Conservation (phyloP, 805 yeast genomes). For the Saccharomyces kudriavzevii region DNA sequence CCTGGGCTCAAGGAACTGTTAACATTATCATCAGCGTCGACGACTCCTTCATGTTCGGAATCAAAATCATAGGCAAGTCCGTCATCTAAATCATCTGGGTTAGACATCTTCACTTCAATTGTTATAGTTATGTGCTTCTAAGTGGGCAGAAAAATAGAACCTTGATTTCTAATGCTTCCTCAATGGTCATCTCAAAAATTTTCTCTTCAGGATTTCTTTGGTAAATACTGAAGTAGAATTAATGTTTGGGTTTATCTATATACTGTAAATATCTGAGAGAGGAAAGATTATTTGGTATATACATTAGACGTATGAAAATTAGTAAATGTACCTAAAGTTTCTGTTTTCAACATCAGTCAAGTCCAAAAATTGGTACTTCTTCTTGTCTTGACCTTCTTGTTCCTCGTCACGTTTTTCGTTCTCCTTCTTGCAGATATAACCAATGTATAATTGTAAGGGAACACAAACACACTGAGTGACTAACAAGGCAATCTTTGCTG, state of each 20-base stretch:
- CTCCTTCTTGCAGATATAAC: conserved; percentile 39
- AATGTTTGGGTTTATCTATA: background rate
- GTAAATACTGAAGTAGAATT: background rate
- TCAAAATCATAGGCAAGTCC: conserved; percentile 55
- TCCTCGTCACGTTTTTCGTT: conserved; percentile 42
- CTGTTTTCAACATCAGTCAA: conserved; percentile 52
- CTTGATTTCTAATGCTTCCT: background rate
- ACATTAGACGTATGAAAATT: conserved; percentile 1
- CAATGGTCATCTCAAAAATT: background rate
- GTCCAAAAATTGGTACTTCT: conserved; percentile 44
- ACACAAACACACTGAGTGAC: conserved; percentile 42
- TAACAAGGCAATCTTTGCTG: conserved; percentile 51
- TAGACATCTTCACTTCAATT: conserved; percentile 14
- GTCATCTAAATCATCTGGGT: conserved; percentile 72
- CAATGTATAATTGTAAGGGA: conserved; percentile 37
- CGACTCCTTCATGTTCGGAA: conserved; percentile 30
- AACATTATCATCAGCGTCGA: conserved; percentile 25
- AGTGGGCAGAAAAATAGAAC: background rate
- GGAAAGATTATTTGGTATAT: background rate
- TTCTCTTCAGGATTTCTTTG: background rate
- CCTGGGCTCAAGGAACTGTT: conserved; percentile 14
- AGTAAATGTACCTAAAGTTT: conserved; percentile 48
- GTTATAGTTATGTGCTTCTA: background rate
- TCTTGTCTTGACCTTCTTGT: conserved; percentile 26
- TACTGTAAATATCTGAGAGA: background rate